Percentiles rank a stretch among this genome's conserved stretches.
phyloP scores from a whole-genome alignment of 148 eudicot species.

The Bassia scoparia region DNA sequence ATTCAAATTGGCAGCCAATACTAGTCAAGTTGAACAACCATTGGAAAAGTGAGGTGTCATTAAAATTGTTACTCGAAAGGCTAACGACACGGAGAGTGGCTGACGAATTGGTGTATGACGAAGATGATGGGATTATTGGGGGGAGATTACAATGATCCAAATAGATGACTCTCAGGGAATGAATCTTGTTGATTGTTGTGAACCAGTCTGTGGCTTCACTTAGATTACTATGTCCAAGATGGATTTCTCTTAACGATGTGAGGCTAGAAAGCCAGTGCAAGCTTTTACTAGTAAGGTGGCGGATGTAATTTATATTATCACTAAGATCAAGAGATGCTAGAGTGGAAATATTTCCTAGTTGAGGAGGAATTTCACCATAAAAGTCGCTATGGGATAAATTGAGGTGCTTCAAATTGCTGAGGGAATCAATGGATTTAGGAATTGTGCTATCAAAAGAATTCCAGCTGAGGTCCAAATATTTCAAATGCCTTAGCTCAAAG shows the following conservation, averaged over 20 bases:
- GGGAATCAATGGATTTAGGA: constrained; percentile 14
- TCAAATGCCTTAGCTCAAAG: constrained; percentile 8
- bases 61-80: constrained; percentile 14
- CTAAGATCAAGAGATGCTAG: constrained; percentile 9
- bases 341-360: constrained; percentile 21
- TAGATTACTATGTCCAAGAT: constrained; percentile 5
- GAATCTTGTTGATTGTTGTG: constrained; percentile 3
- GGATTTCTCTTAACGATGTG: neutral
- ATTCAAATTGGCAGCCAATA: neutral
- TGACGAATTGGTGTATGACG: constrained; percentile 23
- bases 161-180: constrained; percentile 16
- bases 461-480: constrained; percentile 16
- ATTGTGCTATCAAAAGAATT: neutral
- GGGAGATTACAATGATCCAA: constrained; percentile 10
- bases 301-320: too few relatives aligned
- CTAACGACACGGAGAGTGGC: constrained; percentile 15
- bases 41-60: constrained; percentile 9
- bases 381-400: constrained; percentile 2
- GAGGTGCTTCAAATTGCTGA: constrained; percentile 3
- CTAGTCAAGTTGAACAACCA: constrained; percentile 27
- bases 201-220: constrained; percentile 18
- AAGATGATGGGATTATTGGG: constrained; percentile 1
- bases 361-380: constrained; percentile 14
- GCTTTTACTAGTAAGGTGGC: neutral
- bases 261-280: constrained; percentile 16